A percentile compares a stretch with the other conserved stretches of the same genome.
phyloP scores from a whole-genome alignment of 768 basidiomycete species.

The Gelatoporia subvermispora region DNA sequence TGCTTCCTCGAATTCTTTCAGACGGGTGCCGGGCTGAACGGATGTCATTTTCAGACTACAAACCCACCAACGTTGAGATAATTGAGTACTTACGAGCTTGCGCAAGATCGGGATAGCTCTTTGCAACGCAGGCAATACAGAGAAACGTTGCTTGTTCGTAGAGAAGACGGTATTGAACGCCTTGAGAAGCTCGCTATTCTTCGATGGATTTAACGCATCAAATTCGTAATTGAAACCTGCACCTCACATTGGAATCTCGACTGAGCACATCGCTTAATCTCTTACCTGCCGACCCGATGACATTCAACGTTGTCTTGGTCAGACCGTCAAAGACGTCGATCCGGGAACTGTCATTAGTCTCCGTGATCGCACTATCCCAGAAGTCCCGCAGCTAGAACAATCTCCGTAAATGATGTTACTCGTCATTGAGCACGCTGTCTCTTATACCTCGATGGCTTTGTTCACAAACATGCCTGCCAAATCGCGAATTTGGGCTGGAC shows the following conservation, averaged over 20 bases:
- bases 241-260: background rate
- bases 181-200: slow-evolving; percentile 24
- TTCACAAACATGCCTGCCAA: slow-evolving; percentile 52
- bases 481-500: slow-evolving; percentile 50
- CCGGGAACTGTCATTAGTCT: slow-evolving; percentile 15
- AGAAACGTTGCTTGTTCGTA: background rate
- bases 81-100: slow-evolving; percentile 9
- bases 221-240: slow-evolving; percentile 34
- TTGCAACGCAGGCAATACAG: slow-evolving; percentile 1
- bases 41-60: background rate
- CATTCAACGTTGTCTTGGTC: slow-evolving; percentile 31
- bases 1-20: slow-evolving; percentile 6
- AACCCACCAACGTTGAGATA: background rate
- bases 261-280: background rate
- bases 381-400: slow-evolving; percentile 13
- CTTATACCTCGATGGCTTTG: slow-evolving; percentile 49
- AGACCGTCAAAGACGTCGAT: slow-evolving; percentile 31
- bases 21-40: background rate
- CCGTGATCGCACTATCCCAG: slow-evolving; percentile 26
- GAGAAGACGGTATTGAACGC: slow-evolving; percentile 26
- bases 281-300: slow-evolving; percentile 36
- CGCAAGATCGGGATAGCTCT: slow-evolving; percentile 19
- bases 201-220: slow-evolving; percentile 21
- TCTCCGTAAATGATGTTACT: background rate
- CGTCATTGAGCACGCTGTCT: background rate